Conservation (phyloP, 2,329 filamentous ascomycete genomes). For the Bimuria novae-zelandiae region DNA sequence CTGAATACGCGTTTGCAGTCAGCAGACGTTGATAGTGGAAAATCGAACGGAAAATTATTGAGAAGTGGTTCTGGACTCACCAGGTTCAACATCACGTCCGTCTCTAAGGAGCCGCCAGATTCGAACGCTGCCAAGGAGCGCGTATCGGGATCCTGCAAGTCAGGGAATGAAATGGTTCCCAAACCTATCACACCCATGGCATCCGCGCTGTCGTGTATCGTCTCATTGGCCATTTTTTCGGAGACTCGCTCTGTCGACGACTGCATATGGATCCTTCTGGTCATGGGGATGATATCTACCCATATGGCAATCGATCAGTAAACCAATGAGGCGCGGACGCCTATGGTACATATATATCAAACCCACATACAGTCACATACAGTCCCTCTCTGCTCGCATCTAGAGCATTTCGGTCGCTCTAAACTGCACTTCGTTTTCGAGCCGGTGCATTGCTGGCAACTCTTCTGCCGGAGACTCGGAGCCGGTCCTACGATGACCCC, state of each 20-base stretch:
- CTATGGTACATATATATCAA: too few species aligned
- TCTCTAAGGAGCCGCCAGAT: background rate
- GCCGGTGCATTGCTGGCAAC: slow-evolving; percentile 22
- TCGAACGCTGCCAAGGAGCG: background rate
- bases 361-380: slow-evolving; percentile 17
- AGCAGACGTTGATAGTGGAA: background rate
- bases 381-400: slow-evolving; percentile 19
- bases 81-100: background rate
- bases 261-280: background rate
- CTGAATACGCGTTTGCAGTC: background rate
- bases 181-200: background rate
- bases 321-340: too few species aligned
- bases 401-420: slow-evolving; percentile 21
- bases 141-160: background rate
- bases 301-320: background rate
- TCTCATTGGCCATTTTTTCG: too few species aligned
- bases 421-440: slow-evolving; percentile 26
- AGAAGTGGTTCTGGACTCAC: background rate
- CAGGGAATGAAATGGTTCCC: background rate
- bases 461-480: slow-evolving; percentile 24
- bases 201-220: too few species aligned
- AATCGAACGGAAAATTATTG: background rate
- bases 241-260: background rate
- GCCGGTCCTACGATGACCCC: slow-evolving; percentile 12
- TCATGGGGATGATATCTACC: background rate